Evolutionary conservation across 208 protist genomes (phyloP).

Genomic region (Strigomonas culicis): DNA sequence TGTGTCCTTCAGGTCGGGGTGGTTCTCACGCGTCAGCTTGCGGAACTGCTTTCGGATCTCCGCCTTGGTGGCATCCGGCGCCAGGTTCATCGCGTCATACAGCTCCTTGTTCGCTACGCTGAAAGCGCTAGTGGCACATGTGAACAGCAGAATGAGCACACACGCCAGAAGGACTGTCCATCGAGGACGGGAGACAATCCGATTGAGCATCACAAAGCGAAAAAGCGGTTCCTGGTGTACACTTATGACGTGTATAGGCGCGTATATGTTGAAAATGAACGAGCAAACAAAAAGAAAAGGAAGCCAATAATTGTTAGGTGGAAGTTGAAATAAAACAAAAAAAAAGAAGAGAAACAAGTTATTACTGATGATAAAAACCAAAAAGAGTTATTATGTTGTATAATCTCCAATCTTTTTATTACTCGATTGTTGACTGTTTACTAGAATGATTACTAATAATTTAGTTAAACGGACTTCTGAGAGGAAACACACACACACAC

Average conservation of each 20-base stretch:
- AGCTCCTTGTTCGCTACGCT: constrained; percentile 31
- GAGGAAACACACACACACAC: constrained; percentile 2
- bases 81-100: constrained; percentile 70
- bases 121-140: constrained; percentile 8
- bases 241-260: too few relatives aligned
- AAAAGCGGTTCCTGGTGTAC: too few relatives aligned
- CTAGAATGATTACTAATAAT: too few relatives aligned
- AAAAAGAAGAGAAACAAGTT: constrained; percentile 7
- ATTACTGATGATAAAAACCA: too few relatives aligned
- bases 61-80: constrained; percentile 34
- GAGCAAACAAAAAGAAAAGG: constrained; percentile 1
- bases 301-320: constrained; percentile 11
- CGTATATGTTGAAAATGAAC: too few relatives aligned
- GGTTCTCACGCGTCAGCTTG: constrained; percentile 58
- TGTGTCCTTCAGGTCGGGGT: constrained; percentile 89
- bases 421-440: too few relatives aligned
- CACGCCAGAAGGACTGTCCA: too few relatives aligned
- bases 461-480: too few relatives aligned
- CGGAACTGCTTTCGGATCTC: constrained; percentile 84
- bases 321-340: constrained; percentile 9
- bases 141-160: constrained; percentile 15
- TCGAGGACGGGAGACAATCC: too few relatives aligned
- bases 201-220: too few relatives aligned
- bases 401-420: too few relatives aligned
- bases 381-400: too few relatives aligned